These are phyloP conservation scores for Pseudophaeomoniella oleicola DNA, from an alignment of 2,329 filamentous ascomycete genomes.

Conservation along the genomic window DNA sequence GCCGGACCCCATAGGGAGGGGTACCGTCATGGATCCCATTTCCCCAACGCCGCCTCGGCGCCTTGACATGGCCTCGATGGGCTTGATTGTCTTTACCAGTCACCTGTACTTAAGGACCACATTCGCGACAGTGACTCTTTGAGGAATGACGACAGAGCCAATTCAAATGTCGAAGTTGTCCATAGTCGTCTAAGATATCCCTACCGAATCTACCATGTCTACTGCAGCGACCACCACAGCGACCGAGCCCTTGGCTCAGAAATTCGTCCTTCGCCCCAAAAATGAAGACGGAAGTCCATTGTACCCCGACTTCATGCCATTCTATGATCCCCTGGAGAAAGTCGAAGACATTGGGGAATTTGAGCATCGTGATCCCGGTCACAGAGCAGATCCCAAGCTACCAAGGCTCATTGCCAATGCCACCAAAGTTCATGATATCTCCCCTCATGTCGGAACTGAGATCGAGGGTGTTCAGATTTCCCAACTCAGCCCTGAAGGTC, in stretches of 20 bases:
- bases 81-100: no score
- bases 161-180: no score
- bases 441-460: constrained; percentile 60
- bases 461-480: constrained; percentile 58
- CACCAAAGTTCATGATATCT: constrained; percentile 28
- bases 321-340: not conserved
- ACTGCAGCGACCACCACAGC: not conserved
- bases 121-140: no score
- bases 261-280: not conserved
- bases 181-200: no score
- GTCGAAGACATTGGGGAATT: constrained; percentile 11
- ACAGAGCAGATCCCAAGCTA: constrained; percentile 25
- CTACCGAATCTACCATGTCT: no score
- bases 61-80: no score
- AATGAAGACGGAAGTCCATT: not conserved
- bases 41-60: no score
- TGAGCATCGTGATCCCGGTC: constrained; percentile 25
- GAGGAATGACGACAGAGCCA: no score
- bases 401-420: constrained; percentile 20
- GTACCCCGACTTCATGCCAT: not conserved
- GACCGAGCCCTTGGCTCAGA: not conserved
- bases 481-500: constrained; percentile 50
- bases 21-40: no score
- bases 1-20: no score
- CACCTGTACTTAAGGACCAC: no score